Percentiles rank a stretch among this genome's conserved stretches.
Evolutionary conservation across 1,139 yeast genomes (phyloP).

Genomic region (Ogataea hybrid): DNA sequence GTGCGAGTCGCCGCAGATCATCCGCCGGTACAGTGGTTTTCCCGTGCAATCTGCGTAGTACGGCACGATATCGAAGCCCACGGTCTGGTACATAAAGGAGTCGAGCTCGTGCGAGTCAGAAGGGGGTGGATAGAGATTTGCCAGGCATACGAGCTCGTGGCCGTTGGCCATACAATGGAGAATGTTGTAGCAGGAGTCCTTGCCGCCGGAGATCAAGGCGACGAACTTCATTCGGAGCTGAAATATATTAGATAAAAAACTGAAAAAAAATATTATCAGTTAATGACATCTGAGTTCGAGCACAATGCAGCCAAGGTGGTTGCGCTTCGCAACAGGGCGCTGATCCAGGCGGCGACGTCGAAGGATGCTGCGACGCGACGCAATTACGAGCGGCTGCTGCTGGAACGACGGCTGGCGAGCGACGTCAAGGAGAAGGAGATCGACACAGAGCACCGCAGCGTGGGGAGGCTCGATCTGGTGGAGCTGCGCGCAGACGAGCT

Average conservation of each 20-base stretch:
- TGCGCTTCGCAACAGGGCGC: conserved; percentile 17
- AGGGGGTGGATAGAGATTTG: conserved; percentile 70
- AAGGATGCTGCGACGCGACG: conserved; percentile 15
- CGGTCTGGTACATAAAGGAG: conserved; percentile 97
- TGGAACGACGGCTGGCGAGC: conserved; percentile 19
- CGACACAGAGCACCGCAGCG: conserved; percentile 8
- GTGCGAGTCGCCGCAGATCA: conserved; percentile 60
- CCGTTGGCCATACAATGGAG: conserved; percentile 80
- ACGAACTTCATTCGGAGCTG: conserved; percentile 74
- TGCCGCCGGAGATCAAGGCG: conserved; percentile 93
- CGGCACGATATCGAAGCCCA: conserved; percentile 82
- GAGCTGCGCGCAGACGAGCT: conserved; percentile 11
- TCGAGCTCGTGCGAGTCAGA: conserved; percentile 65
- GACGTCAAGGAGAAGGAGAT: conserved; percentile 14
- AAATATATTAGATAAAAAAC: not conserved
- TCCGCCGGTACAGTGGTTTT: conserved; percentile 75
- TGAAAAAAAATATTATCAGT: not conserved
- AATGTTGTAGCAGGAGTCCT: conserved; percentile 89
- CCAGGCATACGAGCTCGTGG: conserved; percentile 82
- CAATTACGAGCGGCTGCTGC: conserved; percentile 20
- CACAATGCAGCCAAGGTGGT: conserved; percentile 17
- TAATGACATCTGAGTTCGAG: conserved; percentile 13
- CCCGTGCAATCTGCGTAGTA: conserved; percentile 68
- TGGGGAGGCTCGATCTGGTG: conserved; percentile 19
- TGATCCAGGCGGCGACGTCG: conserved; percentile 23